Conservation (phyloP, 345 rosid species). For the Syzygium aromaticum region DNA sequence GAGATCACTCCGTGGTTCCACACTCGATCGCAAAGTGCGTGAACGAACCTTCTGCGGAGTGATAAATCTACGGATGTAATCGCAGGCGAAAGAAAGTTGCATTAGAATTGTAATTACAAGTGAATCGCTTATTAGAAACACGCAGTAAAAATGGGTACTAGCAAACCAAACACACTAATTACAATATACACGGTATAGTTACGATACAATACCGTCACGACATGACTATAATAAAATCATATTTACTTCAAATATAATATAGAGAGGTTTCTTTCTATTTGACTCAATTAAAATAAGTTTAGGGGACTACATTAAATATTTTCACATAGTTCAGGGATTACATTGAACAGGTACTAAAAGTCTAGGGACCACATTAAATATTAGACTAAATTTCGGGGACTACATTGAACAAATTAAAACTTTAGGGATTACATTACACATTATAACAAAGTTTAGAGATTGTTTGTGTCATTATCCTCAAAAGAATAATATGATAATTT, state of each 20-base stretch:
- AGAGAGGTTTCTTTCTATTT: not conserved
- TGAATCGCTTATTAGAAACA: not conserved
- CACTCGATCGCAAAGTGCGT: not conserved
- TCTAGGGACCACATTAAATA: too few relatives aligned
- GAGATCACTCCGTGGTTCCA: not conserved
- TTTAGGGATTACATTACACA: too few relatives aligned
- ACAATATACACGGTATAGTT: not conserved
- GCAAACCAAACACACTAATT: not conserved
- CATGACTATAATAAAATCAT: not conserved
- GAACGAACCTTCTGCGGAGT: not conserved
- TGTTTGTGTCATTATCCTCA: too few relatives aligned
- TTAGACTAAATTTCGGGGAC: too few relatives aligned
- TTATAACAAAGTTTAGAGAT: too few relatives aligned
- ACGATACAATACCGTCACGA: not conserved
- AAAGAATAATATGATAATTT: not conserved
- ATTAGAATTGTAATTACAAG: not conserved
- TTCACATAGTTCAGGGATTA: too few relatives aligned
- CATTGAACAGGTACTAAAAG: too few relatives aligned
- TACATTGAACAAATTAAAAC: too few relatives aligned
- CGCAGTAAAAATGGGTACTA: not conserved
- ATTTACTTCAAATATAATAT: not conserved
- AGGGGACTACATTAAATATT: too few relatives aligned
- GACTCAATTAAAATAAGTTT: too few relatives aligned
- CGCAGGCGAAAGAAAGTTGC: not conserved
- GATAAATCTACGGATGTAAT: not conserved